phyloP scores from a whole-genome alignment of 192 early-diverging fungal species.

The Irineochytrium annulatum region DNA sequence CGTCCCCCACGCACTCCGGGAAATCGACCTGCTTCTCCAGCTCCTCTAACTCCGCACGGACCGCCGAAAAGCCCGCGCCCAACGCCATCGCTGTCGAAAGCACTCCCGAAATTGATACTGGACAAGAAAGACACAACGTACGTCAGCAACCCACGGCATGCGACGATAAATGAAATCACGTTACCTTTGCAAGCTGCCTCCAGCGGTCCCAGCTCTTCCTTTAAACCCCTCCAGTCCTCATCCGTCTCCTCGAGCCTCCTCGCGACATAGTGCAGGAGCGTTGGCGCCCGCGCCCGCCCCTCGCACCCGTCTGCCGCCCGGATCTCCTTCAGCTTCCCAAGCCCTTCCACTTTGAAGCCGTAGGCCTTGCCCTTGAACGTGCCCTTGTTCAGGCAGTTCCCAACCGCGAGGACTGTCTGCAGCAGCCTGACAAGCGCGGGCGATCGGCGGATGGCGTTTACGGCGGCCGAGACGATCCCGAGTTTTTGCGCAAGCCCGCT shows the following conservation, averaged over 20 bases:
- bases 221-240: conserved; percentile 33
- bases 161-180: conserved; percentile 12
- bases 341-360: conserved; percentile 44
- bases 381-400: conserved; percentile 47
- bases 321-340: conserved; percentile 44
- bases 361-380: conserved; percentile 45
- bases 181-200: conserved; percentile 30
- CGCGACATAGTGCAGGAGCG: conserved; percentile 46
- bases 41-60: conserved; percentile 25
- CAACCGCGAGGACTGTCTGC: conserved; percentile 39
- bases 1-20: conserved; percentile 18
- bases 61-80: conserved; percentile 13
- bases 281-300: conserved; percentile 26
- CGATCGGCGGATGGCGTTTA: conserved; percentile 26
- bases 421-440: conserved; percentile 26
- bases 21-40: conserved; percentile 27
- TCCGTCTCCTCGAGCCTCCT: conserved; percentile 26
- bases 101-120: conserved; percentile 5
- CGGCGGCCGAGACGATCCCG: conserved; percentile 31
- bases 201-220: conserved; percentile 40
- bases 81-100: neutral
- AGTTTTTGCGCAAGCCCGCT: conserved; percentile 39
- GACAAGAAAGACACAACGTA: conserved; percentile 31
- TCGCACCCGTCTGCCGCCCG: conserved; percentile 16
- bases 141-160: conserved; percentile 9